Conservation (phyloP, 2,329 filamentous ascomycete species). For the Pezicula rhizophila region DNA sequence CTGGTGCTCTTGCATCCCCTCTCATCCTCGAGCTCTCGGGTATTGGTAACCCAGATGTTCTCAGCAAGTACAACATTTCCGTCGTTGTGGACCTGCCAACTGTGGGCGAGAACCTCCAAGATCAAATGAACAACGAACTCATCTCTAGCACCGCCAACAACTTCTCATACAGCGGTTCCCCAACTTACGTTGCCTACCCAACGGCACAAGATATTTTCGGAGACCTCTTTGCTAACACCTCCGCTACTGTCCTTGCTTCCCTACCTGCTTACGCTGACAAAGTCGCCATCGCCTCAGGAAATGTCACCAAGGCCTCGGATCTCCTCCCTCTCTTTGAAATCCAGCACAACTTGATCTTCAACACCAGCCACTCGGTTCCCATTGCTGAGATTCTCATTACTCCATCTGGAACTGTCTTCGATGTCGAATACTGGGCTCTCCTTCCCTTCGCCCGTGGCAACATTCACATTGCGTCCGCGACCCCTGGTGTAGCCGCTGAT, state of each 20-base stretch:
- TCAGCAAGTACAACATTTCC: constrained; percentile 9
- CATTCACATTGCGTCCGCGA: constrained; percentile 33
- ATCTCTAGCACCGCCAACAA: constrained; percentile 22
- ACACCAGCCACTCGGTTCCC: constrained; percentile 29
- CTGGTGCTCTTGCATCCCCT: constrained; percentile 21
- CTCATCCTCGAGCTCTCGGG: constrained; percentile 30
- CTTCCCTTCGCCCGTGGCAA: constrained; percentile 35
- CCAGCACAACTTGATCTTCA: constrained; percentile 44
- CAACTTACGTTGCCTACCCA: constrained; percentile 6
- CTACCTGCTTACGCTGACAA: not conserved
- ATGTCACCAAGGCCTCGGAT: constrained; percentile 23
- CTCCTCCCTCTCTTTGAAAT: constrained; percentile 36
- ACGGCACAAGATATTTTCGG: constrained; percentile 17
- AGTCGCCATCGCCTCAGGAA: constrained; percentile 15
- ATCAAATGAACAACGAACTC: constrained; percentile 19
- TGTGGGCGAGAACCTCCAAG: constrained; percentile 33
- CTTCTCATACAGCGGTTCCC: constrained; percentile 1
- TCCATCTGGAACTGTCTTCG: constrained; percentile 23
- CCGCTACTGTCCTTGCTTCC: constrained; percentile 1
- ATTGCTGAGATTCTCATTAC: constrained; percentile 39
- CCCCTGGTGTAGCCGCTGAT: constrained; percentile 10
- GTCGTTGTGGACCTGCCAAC: constrained; percentile 32
- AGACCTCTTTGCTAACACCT: constrained; percentile 4
- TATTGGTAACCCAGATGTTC: constrained; percentile 18
- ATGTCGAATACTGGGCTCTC: constrained; percentile 33